Percentiles rank a stretch among this genome's conserved stretches.
Evolutionary conservation across 768 basidiomycete species (phyloP).

Genomic region (Mycena polygramma): DNA sequence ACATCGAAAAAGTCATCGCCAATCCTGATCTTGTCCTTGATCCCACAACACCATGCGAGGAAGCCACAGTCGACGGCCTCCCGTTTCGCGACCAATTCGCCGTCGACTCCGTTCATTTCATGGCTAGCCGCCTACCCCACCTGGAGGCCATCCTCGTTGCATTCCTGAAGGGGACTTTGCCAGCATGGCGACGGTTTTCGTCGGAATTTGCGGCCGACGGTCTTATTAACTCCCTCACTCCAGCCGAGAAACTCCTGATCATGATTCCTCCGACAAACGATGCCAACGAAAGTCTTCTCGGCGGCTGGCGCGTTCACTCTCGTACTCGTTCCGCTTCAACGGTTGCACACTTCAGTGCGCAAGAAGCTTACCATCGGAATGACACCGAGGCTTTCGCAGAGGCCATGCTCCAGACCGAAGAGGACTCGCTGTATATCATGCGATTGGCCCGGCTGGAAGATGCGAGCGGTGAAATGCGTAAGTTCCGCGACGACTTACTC

Average conservation of each 20-base stretch:
- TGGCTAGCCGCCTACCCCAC: too few relatives aligned
- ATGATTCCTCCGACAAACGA: slow-evolving; percentile 6
- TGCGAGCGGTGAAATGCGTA: neutral
- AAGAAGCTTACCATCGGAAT: neutral
- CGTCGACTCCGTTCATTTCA: neutral
- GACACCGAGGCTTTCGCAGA: slow-evolving; percentile 3
- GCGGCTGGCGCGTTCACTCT: neutral
- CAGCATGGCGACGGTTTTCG: neutral
- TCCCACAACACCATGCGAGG: neutral
- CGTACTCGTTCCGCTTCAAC: neutral
- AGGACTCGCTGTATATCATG: slow-evolving; percentile 6
- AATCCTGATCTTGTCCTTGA: neutral
- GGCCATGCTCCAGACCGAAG: slow-evolving; percentile 4
- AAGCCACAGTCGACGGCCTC: neutral
- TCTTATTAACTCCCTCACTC: neutral
- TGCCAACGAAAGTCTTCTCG: neutral
- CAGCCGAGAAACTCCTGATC: neutral
- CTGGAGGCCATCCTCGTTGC: too few relatives aligned
- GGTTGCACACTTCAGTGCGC: slow-evolving; percentile 5
- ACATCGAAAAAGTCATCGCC: too few relatives aligned
- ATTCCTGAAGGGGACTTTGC: too few relatives aligned
- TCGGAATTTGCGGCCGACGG: neutral
- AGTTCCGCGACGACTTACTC: neutral
- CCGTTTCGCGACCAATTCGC: neutral
- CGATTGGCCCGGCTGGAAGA: slow-evolving; percentile 3